A percentile compares a stretch with the other conserved stretches of the same genome.
phyloP scores from a whole-genome alignment of 352 stramenopile genomes.

The Pelagophyceae sp. region DNA sequence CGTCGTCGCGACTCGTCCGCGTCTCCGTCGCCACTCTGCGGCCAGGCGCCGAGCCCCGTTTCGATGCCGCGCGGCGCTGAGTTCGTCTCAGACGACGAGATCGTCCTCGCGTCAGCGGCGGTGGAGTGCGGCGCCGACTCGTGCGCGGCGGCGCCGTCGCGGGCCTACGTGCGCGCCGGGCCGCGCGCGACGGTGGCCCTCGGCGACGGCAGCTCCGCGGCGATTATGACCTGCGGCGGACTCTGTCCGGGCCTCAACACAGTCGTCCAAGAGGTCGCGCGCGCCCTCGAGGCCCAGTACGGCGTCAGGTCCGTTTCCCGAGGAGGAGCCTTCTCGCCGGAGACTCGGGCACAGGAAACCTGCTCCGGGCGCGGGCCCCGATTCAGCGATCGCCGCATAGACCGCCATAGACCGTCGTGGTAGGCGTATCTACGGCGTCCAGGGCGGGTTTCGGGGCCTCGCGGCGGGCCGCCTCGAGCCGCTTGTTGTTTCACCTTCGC shows the following conservation, averaged over 20 bases:
- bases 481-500: conserved; percentile 34
- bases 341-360: no score
- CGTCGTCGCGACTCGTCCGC: not conserved
- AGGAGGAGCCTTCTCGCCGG: no score
- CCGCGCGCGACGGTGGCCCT: not conserved
- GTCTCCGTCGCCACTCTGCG: no score
- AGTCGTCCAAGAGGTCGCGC: conserved; percentile 70
- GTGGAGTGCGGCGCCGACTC: not conserved
- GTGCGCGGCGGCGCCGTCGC: not conserved
- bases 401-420: no score
- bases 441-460: conserved; percentile 33
- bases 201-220: conserved; percentile 32
- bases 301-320: conserved; percentile 38
- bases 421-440: conserved; percentile 29
- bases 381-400: no score
- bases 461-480: conserved; percentile 55
- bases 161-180: not conserved
- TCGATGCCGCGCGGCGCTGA: not conserved
- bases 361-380: no score
- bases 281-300: conserved; percentile 65
- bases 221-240: conserved; percentile 71
- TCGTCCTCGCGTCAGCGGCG: not conserved
- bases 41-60: not conserved
- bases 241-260: conserved; percentile 76
- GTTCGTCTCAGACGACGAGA: conserved; percentile 3